Conservation (phyloP, 345 rosid genomes). For the Ceriops zippeliana region DNA sequence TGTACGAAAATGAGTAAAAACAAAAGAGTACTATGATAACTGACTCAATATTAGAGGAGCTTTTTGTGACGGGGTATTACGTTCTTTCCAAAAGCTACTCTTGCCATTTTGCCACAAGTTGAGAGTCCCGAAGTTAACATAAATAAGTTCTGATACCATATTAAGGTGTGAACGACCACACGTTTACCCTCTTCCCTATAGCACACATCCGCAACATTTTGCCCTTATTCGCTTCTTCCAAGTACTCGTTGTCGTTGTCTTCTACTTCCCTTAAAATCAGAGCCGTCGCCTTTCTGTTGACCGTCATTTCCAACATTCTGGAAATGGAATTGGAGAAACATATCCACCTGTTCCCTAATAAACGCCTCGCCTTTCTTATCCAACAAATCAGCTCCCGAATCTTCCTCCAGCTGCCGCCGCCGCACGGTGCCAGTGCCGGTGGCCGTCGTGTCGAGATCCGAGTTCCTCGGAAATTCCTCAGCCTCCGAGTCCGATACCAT, state of each 20-base stretch:
- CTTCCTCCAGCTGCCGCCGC: conserved; percentile 37
- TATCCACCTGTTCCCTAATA: conserved; percentile 46
- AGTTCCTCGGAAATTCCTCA: conserved; percentile 32
- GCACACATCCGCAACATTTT: not conserved
- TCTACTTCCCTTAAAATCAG: conserved; percentile 16
- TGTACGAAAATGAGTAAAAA: no score
- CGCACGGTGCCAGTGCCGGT: conserved; percentile 29
- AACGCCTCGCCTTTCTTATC: conserved; percentile 31
- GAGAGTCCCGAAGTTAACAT: no score
- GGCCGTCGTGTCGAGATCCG: conserved; percentile 49
- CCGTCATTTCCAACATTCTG: conserved; percentile 6
- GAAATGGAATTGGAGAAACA: conserved; percentile 35
- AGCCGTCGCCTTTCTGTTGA: conserved; percentile 6
- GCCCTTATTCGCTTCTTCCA: conserved; percentile 16
- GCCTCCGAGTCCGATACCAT: conserved; percentile 43
- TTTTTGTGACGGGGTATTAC: not conserved
- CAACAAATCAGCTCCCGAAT: conserved; percentile 41
- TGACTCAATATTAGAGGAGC: conserved; percentile 27
- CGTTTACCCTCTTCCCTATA: no score
- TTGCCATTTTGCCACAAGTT: no score
- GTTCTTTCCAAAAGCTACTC: no score
- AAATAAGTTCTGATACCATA: no score
- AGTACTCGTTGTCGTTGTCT: conserved; percentile 13
- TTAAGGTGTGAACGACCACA: no score
- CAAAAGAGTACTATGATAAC: conserved; percentile 4